Base-by-base conservation (phyloP, 768 basidiomycete species). In the Asterophora lycoperdoides region DNA sequence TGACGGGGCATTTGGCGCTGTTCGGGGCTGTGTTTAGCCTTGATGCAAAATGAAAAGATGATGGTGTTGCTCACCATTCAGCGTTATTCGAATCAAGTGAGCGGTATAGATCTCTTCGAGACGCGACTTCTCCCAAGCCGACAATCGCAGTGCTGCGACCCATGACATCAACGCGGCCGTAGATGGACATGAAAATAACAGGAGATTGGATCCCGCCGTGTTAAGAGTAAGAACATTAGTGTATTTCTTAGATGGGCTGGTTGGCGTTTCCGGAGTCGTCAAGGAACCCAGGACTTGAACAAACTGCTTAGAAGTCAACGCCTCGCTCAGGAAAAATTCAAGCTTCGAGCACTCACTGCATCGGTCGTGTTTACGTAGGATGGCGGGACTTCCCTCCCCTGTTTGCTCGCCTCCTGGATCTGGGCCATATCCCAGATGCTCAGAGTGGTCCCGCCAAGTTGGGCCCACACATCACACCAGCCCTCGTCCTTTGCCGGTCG, bases 81-180 rank as follows among this genome's bases (percentile, higher is more conserved):
- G 64, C n/a, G 78, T 87, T 60, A 86, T 89, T 44, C 91, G 78
- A 54, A 97, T 78, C 37, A 97, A 69, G 70, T 97, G 91, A 5
- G 93, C 94, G 0, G 96, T 97, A 64, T 98, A 98, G 51, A 99
- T 93, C 70, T 99, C 95, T 66, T 96, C 92, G 13, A 97, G 76
- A 36, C 93, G 83, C 1, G 90, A 86, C 61, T 94, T 93, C 68
- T 99, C 96, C 93, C 93, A 99, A 44, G 88, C 79, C 8, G 87
- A 83, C 4, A 99, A 76, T 14, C 96, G 84, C 32, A 98, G 74
- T 4, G 93, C 92, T 18, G 91, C 84, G 6, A 90, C 84, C 95
- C 95, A 98, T n/a, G 86, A 82, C 28, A 87, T 74, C 45, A 94
- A 75, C 13, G 83, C 78, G 37, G 72, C 64, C 23, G 83, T 79